Evolutionary conservation across 768 basidiomycete genomes (phyloP).

Genomic region (Kwoniella dejecticola): DNA sequence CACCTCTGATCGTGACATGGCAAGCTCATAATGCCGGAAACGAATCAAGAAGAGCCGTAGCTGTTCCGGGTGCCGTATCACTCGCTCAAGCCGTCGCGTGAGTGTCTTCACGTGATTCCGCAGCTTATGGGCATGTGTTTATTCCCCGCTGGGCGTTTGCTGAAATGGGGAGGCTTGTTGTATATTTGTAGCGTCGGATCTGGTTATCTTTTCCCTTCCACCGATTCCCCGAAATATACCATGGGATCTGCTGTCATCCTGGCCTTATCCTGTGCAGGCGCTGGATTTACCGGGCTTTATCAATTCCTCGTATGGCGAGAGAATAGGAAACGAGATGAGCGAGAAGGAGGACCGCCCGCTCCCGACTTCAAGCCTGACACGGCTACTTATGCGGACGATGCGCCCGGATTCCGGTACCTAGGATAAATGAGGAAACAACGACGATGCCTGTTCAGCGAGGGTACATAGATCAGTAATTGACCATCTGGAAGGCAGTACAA

Average conservation of each 20-base stretch:
- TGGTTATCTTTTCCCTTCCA: constrained; percentile 10
- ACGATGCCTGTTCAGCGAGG: too few species aligned
- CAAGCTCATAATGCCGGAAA: constrained; percentile 25
- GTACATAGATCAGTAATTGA: too few species aligned
- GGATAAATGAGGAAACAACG: too few species aligned
- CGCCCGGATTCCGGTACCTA: constrained; percentile 30
- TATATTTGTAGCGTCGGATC: constrained; percentile 4
- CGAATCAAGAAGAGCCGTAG: constrained; percentile 26
- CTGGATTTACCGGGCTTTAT: constrained; percentile 20
- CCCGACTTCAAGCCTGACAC: constrained; percentile 19
- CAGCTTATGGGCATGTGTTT: too few species aligned
- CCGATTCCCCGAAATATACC: constrained; percentile 26
- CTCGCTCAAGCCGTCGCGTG: constrained; percentile 26
- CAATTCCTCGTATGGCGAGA: constrained; percentile 21
- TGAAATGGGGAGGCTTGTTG: too few species aligned
- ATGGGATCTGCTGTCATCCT: constrained; percentile 27
- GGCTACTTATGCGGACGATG: constrained; percentile 24
- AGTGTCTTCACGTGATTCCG: too few species aligned
- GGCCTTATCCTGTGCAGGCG: constrained; percentile 17
- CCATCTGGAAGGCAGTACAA: too few species aligned
- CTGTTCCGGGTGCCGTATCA: constrained; percentile 23
- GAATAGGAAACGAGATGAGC: constrained; percentile 21
- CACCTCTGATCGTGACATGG: constrained; percentile 28
- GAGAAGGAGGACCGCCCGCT: constrained; percentile 19
- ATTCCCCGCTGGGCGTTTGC: too few species aligned